Evolutionary conservation across 805 yeast genomes (phyloP), one percentile per base, ranked within the genome.

Genomic region (Torulaspora maleeae): DNA sequence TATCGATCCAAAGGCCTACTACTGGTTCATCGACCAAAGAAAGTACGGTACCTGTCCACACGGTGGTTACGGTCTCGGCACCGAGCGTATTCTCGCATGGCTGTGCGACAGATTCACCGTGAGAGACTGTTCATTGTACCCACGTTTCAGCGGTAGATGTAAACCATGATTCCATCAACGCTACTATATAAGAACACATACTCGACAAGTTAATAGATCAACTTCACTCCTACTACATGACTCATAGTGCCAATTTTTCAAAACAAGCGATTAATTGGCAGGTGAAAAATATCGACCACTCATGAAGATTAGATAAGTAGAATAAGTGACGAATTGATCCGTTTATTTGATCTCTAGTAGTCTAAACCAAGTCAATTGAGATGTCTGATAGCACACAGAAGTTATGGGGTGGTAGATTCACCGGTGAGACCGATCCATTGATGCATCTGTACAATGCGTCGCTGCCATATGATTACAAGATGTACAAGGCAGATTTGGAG

Each of bases 41-140:
- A 83, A 85, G 71, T 93, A 93, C 72, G 99, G 99, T 68, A 84
- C 97, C 10, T 86, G 87, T 71, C 97, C 97, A 33, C 99, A 93
- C 66, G 99, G 99, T 69, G 99, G 99, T 56, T 93, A 93, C 73
- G 99, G 99, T 62, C 72, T 93, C 55, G 99, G 99, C 56, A 88
- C 96, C 28, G 99, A 93, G 74, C 85, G 99, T 73, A 87, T 93
- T 62, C 77, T 93, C 58, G 99, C 99, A 32, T 93, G 99, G 99
- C 77, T 93, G 65, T 89, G 96, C 74, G 83, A 90, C 79, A 79
- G 99, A 71, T 93, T 80, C 76, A 95, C 99, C 27, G 99, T 93
- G 51, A 86, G 99, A 74, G 99, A 93, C 69, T 93, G 99, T 70
- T 85, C 96, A 25, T 76, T 95, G 70, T 93, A 91, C 70, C 99